Percentiles rank a stretch among this genome's conserved stretches.
Conservation (phyloP, 345 rosid species). For the Barbarea vulgaris region DNA sequence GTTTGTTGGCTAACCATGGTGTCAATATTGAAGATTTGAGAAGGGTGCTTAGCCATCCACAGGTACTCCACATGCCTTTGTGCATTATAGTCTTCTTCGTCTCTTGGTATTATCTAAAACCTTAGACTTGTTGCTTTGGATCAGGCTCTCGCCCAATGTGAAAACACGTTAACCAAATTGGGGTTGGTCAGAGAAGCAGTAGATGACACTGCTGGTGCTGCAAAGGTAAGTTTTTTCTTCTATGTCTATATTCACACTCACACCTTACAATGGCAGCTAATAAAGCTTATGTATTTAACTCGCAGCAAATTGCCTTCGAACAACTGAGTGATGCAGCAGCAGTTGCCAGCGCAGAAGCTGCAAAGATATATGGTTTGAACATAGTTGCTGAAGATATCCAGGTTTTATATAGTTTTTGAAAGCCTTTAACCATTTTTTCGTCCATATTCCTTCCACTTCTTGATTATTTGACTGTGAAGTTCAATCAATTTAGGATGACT, state of each 20-base stretch:
- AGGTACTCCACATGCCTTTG: conserved; percentile 51
- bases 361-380: conserved; percentile 75
- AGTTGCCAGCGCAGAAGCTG: conserved; percentile 91
- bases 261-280: conserved; percentile 13
- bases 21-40: conserved; percentile 72
- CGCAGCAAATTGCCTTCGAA: conserved; percentile 70
- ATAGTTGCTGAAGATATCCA: conserved; percentile 92
- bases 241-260: background rate
- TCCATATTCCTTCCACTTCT: conserved; percentile 6
- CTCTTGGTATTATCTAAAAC: background rate
- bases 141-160: conserved; percentile 99
- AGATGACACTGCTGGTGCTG: conserved; percentile 98
- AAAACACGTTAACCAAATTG: conserved; percentile 76
- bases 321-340: conserved; percentile 76
- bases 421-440: background rate
- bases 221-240: conserved; percentile 56
- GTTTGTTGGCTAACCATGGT: conserved; percentile 89
- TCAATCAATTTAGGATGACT: conserved; percentile 64
- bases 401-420: conserved; percentile 50
- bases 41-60: conserved; percentile 98
- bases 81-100: background rate
- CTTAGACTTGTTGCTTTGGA: conserved; percentile 1
- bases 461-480: conserved; percentile 29
- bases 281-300: conserved; percentile 6
- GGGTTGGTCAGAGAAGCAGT: conserved; percentile 89